Percentiles rank a stretch among this genome's conserved stretches.
phyloP scores from a whole-genome alignment of 2,329 filamentous ascomycete species.

The Colletotrichum sp. region DNA sequence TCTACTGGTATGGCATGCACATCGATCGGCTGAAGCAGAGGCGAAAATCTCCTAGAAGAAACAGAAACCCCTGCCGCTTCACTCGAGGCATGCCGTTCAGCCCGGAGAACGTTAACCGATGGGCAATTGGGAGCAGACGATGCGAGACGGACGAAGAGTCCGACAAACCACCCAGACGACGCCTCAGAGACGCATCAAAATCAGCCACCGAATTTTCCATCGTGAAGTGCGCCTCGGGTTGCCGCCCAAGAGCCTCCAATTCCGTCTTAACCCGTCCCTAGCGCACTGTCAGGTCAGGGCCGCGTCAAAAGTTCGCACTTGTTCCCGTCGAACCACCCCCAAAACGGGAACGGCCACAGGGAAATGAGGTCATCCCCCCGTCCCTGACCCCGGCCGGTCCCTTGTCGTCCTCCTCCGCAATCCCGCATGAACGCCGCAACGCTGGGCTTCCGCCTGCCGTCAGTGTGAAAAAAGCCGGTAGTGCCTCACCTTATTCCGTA shows the following conservation, averaged over 20 bases:
- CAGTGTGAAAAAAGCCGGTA: background rate
- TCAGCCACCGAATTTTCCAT: background rate
- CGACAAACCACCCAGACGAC: background rate
- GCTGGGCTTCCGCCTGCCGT: conserved; percentile 1
- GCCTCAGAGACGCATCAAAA: background rate
- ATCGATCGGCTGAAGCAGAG: background rate
- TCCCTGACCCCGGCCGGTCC: conserved; percentile 1
- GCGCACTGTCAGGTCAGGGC: background rate
- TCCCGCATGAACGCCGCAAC: conserved; percentile 14
- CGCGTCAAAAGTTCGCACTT: background rate
- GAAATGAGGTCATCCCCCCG: conserved; percentile 18
- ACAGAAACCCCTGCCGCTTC: background rate
- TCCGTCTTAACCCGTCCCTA: background rate
- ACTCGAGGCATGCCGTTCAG: background rate
- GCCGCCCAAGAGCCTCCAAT: background rate
- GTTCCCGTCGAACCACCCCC: background rate
- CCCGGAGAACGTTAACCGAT: background rate
- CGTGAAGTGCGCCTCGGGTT: conserved; percentile 1
- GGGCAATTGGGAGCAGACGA: background rate
- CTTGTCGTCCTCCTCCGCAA: conserved; percentile 14
- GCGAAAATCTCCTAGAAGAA: background rate
- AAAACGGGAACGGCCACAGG: background rate
- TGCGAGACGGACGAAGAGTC: background rate
- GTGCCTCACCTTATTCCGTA: background rate
- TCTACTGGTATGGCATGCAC: background rate